These are phyloP conservation scores for Plasmodium falciparum DNA, from an alignment of 169 alveolate genomes.

Conservation along the genomic window DNA sequence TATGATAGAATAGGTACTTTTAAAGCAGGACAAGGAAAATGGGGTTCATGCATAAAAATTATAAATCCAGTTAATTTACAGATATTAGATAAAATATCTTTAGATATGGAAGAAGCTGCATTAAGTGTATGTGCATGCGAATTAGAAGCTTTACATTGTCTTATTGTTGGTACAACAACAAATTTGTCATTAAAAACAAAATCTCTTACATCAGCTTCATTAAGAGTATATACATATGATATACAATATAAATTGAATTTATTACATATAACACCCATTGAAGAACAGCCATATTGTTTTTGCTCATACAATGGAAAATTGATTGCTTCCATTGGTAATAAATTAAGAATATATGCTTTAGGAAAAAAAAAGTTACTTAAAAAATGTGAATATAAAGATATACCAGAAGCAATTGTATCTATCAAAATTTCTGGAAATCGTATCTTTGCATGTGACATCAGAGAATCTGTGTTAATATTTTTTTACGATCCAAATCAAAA, in stretches of 20 bases:
- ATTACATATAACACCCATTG: conserved; percentile 92
- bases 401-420: conserved; percentile 89
- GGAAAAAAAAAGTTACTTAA: conserved; percentile 97
- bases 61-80: conserved; percentile 87
- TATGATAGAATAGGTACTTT: conserved; percentile 89
- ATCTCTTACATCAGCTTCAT: conserved; percentile 69
- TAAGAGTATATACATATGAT: conserved; percentile 83
- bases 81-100: conserved; percentile 90
- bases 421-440: conserved; percentile 89
- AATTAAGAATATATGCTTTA: conserved; percentile 95
- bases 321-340: conserved; percentile 94
- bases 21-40: conserved; percentile 94
- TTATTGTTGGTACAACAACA: conserved; percentile 95
- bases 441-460: conserved; percentile 95
- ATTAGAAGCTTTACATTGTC: conserved; percentile 90
- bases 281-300: conserved; percentile 94
- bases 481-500: conserved; percentile 86
- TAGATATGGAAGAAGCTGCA: conserved; percentile 96
- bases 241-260: conserved; percentile 83
- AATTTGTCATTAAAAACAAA: conserved; percentile 55
- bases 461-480: conserved; percentile 95
- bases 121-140: conserved; percentile 91
- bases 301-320: conserved; percentile 94
- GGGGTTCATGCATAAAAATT: conserved; percentile 95
- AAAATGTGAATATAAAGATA: conserved; percentile 95